phyloP scores from a whole-genome alignment of 2,329 filamentous ascomycete species.

The Alternaria viburni region DNA sequence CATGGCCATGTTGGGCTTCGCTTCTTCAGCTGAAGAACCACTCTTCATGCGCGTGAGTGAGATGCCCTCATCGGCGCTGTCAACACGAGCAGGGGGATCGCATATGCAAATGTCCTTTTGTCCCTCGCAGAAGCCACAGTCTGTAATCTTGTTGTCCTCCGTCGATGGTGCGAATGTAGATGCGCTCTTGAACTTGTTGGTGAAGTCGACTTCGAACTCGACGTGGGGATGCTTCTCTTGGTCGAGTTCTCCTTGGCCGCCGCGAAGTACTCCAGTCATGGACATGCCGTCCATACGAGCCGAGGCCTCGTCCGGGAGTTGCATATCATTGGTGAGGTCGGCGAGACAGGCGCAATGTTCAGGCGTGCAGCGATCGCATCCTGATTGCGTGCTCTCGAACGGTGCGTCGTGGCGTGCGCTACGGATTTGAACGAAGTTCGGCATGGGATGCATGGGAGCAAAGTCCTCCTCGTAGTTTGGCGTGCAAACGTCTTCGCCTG shows the following conservation, averaged over 20 bases:
- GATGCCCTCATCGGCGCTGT: slow-evolving; percentile 17
- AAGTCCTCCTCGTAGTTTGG: neutral
- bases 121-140: slow-evolving; percentile 43
- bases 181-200: slow-evolving; percentile 23
- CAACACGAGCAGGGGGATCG: slow-evolving; percentile 24
- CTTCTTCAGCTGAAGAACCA: slow-evolving; percentile 1
- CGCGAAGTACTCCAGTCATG: slow-evolving; percentile 23
- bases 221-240: slow-evolving; percentile 2
- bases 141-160: slow-evolving; percentile 22
- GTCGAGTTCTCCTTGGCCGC: slow-evolving; percentile 5
- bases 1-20: slow-evolving; percentile 11
- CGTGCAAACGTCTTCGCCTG: neutral
- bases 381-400: slow-evolving; percentile 16
- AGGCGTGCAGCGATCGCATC: slow-evolving; percentile 38
- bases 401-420: neutral
- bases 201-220: slow-evolving; percentile 44
- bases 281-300: slow-evolving; percentile 26
- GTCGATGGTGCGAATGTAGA: slow-evolving; percentile 25
- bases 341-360: slow-evolving; percentile 44
- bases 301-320: slow-evolving; percentile 16
- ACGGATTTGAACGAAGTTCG: neutral
- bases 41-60: slow-evolving; percentile 10
- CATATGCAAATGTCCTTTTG: slow-evolving; percentile 41
- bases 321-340: slow-evolving; percentile 31
- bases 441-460: neutral